phyloP scores from a whole-genome alignment of 1,284 basidiomycete species.

The Ganoderma meredithae region DNA sequence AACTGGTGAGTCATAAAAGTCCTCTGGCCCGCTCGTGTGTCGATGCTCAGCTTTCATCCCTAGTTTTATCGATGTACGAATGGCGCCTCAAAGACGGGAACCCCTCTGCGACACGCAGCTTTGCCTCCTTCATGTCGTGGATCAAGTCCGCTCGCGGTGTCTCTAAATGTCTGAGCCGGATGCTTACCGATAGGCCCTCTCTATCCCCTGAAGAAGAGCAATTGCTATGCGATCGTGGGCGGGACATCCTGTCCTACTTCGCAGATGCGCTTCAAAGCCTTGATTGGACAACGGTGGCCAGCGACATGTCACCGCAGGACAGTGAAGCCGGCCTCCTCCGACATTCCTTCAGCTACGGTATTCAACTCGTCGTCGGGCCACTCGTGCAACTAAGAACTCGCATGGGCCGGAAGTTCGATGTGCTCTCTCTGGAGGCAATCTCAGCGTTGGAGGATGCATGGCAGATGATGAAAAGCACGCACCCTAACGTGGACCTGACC shows the following conservation, averaged over 20 bases:
- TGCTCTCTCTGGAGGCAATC: not conserved
- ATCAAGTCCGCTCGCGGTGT: not conserved
- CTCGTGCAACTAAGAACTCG: not conserved
- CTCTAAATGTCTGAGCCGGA: not conserved
- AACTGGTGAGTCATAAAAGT: not conserved
- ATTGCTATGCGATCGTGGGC: not conserved
- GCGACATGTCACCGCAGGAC: not conserved
- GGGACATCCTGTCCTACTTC: slow-evolving; percentile 1
- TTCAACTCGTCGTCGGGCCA: not conserved
- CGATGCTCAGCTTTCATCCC: not conserved
- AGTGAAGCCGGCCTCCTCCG: not conserved
- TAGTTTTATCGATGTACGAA: not conserved
- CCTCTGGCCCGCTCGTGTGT: not conserved
- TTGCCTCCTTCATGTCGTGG: not conserved
- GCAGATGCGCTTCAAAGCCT: not conserved
- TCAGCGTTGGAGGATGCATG: not conserved
- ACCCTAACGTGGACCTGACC: not conserved
- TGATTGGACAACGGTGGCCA: not conserved
- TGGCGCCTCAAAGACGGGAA: not conserved
- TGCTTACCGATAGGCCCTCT: not conserved
- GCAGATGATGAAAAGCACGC: not conserved
- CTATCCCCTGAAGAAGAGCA: not conserved
- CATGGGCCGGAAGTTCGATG: not conserved
- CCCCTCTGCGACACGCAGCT: not conserved
- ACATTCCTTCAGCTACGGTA: slow-evolving; percentile 8